Base-by-base conservation (phyloP, 2,329 filamentous ascomycete species). In the Colletotrichum sublineola region DNA sequence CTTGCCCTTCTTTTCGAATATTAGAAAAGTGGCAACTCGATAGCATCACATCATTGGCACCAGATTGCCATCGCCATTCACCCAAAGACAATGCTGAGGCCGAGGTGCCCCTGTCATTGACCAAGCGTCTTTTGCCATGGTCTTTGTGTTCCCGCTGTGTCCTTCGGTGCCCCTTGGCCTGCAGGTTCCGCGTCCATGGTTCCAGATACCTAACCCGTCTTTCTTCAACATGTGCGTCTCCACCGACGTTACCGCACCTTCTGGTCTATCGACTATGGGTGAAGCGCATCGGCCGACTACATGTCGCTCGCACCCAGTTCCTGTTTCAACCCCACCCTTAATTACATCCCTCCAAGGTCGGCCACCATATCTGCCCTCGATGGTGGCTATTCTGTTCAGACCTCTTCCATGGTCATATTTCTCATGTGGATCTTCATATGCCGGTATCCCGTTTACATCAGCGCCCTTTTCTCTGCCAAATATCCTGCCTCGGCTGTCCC, bases 191-290 rank as follows among this genome's bases (percentile, higher is more conserved):
- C n/a, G 50, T 18, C 38, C 44, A 31, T 38, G 58, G 65, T 63
- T 38, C 44, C 48, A 48, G 33, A 55, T 38, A 42, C 20, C 46
- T 12, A 48, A 48, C 9, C 46, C 69, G 58, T 58, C 65, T 46
- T 71, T 68, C 64, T 71, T 63, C 64, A 71, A 58, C 36, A 29
- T 57, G 63, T 62, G 46, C 12, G 38, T 15, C 15, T n/a, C 55
- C 55, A 57, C 20, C n/a, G 46, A 31, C 48, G 38, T 57, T 38
- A 20, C 44, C 36, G 18, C 12, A 33, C 42, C n/a, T 55, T 20
- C 14, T 11, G 48, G 48, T 64, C 64, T 60, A 53, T 69, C 53
- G 33, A 46, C 11, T 24, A 36, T 33, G 53, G 53, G 31, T 50
- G 53, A 29, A 29, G 53, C 46, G 69, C 18, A 33, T 70, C 61